phyloP scores from a whole-genome alignment of 2,329 filamentous ascomycete species.

The Trichoderma hamatum region DNA sequence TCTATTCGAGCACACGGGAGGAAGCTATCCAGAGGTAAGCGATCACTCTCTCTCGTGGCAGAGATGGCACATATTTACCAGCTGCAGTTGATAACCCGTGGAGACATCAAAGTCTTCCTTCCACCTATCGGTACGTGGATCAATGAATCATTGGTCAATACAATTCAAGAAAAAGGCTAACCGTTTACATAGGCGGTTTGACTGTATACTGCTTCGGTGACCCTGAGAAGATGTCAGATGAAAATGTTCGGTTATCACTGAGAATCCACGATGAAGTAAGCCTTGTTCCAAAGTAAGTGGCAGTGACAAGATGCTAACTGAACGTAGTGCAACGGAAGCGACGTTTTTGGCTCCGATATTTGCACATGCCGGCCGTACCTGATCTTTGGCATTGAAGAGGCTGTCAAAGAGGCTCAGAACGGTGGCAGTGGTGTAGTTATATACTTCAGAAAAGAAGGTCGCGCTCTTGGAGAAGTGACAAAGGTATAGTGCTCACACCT shows the following conservation, averaged over 20 bases:
- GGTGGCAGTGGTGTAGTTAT: constrained; percentile 94
- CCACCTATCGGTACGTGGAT: constrained; percentile 76
- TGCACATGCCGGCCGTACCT: constrained; percentile 96
- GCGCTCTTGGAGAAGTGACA: constrained; percentile 91
- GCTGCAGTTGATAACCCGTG: constrained; percentile 77
- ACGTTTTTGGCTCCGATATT: constrained; percentile 97
- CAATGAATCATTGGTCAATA: too few species aligned
- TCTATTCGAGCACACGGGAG: constrained; percentile 93
- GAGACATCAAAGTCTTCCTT: constrained; percentile 92
- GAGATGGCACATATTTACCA: constrained; percentile 30
- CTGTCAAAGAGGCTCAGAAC: constrained; percentile 93
- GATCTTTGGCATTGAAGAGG: constrained; percentile 96
- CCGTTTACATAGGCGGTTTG: constrained; percentile 63
- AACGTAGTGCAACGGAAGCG: constrained; percentile 81
- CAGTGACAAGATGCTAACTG: constrained; percentile 23
- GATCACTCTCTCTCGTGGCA: background rate
- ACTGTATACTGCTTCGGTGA: constrained; percentile 98
- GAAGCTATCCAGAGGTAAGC: constrained; percentile 82
- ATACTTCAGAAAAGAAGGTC: constrained; percentile 97
- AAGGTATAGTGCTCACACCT: constrained; percentile 64
- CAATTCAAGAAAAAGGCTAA: background rate
- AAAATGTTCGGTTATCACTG: constrained; percentile 76
- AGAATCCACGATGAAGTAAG: constrained; percentile 72
- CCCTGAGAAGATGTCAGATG: constrained; percentile 89
- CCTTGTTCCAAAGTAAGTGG: background rate